A percentile compares a stretch with the other conserved stretches of the same genome.
phyloP scores from a whole-genome alignment of 2,329 filamentous ascomycete species.

The Gyromitra esculenta region DNA sequence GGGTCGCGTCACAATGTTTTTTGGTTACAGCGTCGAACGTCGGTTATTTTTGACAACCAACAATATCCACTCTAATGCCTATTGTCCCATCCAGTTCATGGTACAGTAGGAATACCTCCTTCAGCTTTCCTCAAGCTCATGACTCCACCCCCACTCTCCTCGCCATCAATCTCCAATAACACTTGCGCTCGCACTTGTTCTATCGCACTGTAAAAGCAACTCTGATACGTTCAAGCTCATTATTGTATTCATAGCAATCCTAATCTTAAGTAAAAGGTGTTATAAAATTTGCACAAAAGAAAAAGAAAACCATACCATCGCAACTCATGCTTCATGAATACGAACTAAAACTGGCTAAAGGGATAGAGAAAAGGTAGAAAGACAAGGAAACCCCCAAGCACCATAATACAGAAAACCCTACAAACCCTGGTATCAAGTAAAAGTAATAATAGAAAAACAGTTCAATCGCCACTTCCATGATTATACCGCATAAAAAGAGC shows the following conservation, averaged over 20 bases:
- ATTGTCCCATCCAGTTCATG: too few relatives aligned
- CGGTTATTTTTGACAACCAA: too few relatives aligned
- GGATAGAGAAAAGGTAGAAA: conserved; percentile 11
- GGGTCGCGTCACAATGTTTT: too few relatives aligned
- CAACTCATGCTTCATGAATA: conserved; percentile 2
- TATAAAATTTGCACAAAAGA: conserved; percentile 33
- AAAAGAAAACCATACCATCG: conserved; percentile 24
- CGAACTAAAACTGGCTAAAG: conserved; percentile 17
- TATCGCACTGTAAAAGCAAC: background rate
- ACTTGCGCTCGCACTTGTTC: background rate
- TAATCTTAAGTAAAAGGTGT: conserved; percentile 1
- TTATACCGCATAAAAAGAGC: conserved; percentile 9
- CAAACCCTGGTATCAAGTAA: conserved; percentile 45
- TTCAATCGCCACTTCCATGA: conserved; percentile 29
- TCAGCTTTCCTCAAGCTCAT: too few relatives aligned
- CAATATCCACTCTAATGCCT: too few relatives aligned
- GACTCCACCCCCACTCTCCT: background rate
- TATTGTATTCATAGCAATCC: conserved; percentile 34
- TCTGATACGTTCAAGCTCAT: conserved; percentile 13
- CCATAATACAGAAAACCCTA: conserved; percentile 46
- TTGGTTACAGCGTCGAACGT: too few relatives aligned
- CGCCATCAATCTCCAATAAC: background rate
- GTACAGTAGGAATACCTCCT: too few relatives aligned
- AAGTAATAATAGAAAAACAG: conserved; percentile 32
- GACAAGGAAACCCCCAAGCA: conserved; percentile 33